Conservation (phyloP, 2,329 filamentous ascomycete species). For the Penicillium verrucosum region DNA sequence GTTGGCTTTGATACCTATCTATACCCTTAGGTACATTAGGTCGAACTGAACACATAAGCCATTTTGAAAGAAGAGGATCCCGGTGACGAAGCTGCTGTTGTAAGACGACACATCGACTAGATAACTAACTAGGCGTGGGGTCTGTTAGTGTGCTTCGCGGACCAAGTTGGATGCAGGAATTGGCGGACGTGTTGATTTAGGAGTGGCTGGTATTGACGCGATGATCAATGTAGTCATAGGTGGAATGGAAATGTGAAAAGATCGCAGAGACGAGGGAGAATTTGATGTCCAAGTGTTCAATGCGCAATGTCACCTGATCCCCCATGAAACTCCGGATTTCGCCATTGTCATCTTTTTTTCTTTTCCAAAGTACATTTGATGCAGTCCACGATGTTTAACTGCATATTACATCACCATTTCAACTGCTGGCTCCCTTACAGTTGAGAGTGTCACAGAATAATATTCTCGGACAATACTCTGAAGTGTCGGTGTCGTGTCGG, state of each 20-base stretch:
- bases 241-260: neutral
- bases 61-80: neutral
- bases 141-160: neutral
- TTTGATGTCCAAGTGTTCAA: neutral
- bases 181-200: slow-evolving; percentile 5
- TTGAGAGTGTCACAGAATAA: slow-evolving; percentile 2
- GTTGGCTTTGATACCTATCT: slow-evolving; percentile 2
- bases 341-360: neutral
- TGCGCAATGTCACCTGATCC: neutral
- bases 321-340: neutral
- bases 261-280: neutral
- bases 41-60: neutral
- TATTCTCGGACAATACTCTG: slow-evolving; percentile 5
- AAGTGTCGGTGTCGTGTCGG: slow-evolving; percentile 26
- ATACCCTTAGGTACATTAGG: neutral
- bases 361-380: slow-evolving; percentile 1
- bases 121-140: neutral
- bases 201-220: slow-evolving; percentile 9
- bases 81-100: neutral
- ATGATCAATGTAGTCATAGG: slow-evolving; percentile 2
- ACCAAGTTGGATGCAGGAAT: neutral
- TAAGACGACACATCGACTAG: neutral
- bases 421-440: slow-evolving; percentile 15
- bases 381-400: slow-evolving; percentile 5
- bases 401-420: slow-evolving; percentile 15